These are phyloP conservation scores for Astragalus membranaceus DNA, from an alignment of 306 rosid genomes.

Conservation along the genomic window DNA sequence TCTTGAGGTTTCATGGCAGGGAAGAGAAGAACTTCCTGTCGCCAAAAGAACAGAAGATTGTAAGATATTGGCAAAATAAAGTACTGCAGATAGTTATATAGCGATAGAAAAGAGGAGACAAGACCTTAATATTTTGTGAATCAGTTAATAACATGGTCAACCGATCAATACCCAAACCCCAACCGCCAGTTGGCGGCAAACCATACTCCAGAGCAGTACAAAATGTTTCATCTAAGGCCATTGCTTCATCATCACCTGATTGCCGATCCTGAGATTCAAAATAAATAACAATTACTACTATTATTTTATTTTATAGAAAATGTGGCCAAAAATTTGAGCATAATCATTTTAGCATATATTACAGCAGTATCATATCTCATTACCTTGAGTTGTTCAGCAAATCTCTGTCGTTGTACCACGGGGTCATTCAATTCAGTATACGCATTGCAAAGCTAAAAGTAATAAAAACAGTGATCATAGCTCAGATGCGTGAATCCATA, in stretches of 20 bases:
- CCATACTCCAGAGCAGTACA: conserved; percentile 87
- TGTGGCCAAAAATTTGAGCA: background rate
- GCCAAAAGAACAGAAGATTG: conserved; percentile 4
- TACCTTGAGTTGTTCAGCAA: conserved; percentile 95
- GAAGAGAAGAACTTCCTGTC: conserved; percentile 92
- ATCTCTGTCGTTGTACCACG: conserved; percentile 81
- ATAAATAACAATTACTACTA: background rate
- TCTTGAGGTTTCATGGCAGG: conserved; percentile 95
- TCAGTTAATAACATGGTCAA: conserved; percentile 73
- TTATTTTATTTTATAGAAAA: background rate
- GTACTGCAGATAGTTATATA: background rate
- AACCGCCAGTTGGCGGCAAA: conserved; percentile 90
- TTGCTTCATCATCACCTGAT: conserved; percentile 94
- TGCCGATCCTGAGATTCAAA: conserved; percentile 62
- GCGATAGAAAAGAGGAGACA: background rate
- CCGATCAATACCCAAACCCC: conserved; percentile 94
- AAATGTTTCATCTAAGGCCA: conserved; percentile 85
- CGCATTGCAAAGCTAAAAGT: conserved; percentile 70
- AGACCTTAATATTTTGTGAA: conserved; percentile 89
- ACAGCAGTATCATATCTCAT: background rate
- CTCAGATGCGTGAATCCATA: background rate
- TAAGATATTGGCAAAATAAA: background rate
- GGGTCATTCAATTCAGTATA: conserved; percentile 97
- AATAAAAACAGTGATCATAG: conserved; percentile 4
- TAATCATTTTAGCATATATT: background rate